These are phyloP conservation scores for Sordariomycetes sp. DNA, from an alignment of 2,329 filamentous ascomycete species.

Conservation along the genomic window DNA sequence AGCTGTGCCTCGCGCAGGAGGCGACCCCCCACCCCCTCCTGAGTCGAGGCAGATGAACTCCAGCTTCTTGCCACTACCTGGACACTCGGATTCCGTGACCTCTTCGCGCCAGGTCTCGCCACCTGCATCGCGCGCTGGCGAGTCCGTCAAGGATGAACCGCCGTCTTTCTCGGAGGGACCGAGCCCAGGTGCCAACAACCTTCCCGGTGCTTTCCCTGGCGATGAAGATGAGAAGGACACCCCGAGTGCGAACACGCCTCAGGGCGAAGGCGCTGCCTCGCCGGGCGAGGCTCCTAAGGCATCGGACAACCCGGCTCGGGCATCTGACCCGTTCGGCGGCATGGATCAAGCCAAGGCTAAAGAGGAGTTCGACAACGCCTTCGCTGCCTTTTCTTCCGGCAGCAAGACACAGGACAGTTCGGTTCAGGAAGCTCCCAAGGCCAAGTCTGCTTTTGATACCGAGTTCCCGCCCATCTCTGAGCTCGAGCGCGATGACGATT, in stretches of 20 bases:
- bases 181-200: background rate
- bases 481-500: slow-evolving; percentile 73
- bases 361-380: slow-evolving; percentile 78
- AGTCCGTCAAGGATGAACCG: background rate
- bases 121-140: slow-evolving; percentile 45
- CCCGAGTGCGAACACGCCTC: slow-evolving; percentile 16
- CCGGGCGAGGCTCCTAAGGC: slow-evolving; percentile 9
- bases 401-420: slow-evolving; percentile 39
- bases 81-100: slow-evolving; percentile 57
- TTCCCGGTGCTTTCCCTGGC: slow-evolving; percentile 23
- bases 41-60: slow-evolving; percentile 72
- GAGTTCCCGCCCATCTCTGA: slow-evolving; percentile 96
- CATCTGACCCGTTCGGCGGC: slow-evolving; percentile 40
- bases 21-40: slow-evolving; percentile 53
- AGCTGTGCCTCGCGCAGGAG: slow-evolving; percentile 48
- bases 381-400: slow-evolving; percentile 60
- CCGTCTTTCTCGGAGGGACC: background rate
- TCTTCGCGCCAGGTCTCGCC: slow-evolving; percentile 74
- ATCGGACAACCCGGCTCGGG: slow-evolving; percentile 8
- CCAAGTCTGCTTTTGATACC: slow-evolving; percentile 40
- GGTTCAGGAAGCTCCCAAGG: slow-evolving; percentile 20
- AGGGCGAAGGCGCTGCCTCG: slow-evolving; percentile 10
- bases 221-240: slow-evolving; percentile 18
- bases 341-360: slow-evolving; percentile 54
- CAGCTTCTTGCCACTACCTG: slow-evolving; percentile 62